Conservation (phyloP, 208 protist species). For the Crithidia fasciculata region DNA sequence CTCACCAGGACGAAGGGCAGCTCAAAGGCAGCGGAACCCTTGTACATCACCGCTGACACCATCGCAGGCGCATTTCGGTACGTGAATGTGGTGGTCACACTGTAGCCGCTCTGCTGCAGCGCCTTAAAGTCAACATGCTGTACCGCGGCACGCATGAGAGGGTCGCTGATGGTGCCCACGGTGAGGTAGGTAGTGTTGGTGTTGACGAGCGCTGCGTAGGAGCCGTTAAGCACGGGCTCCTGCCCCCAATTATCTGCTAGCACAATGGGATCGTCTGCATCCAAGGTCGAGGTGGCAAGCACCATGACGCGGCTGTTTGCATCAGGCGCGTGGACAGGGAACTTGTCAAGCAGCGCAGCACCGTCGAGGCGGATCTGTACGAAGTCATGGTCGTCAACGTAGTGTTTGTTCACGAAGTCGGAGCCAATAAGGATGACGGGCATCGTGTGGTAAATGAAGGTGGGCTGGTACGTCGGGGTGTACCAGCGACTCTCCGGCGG, state of each 20-base stretch:
- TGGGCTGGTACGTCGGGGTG: not conserved
- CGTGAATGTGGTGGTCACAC: constrained; percentile 1
- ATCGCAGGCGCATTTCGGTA: constrained; percentile 5
- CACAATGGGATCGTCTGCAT: not conserved
- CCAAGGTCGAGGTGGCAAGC: constrained; percentile 3
- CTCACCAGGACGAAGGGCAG: constrained; percentile 18
- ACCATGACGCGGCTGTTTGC: not conserved
- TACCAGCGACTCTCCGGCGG: not conserved
- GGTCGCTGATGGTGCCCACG: constrained; percentile 29
- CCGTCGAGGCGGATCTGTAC: not conserved
- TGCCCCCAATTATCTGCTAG: constrained; percentile 34
- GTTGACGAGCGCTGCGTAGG: not conserved
- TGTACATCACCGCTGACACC: constrained; percentile 15
- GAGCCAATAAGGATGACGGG: not conserved
- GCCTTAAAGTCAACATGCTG: constrained; percentile 26
- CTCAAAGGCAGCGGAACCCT: not conserved
- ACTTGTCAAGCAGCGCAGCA: not conserved
- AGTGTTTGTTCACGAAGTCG: too few species aligned
- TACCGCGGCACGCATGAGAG: constrained; percentile 40
- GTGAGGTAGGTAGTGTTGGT: constrained; percentile 14
- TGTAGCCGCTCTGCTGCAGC: constrained; percentile 9
- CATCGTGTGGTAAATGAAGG: not conserved
- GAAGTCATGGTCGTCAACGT: not conserved
- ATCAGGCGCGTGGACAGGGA: not conserved
- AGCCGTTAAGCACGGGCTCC: not conserved